Percentiles rank a stretch among this genome's conserved stretches.
Evolutionary conservation across 148 eudicot species (phyloP).

Genomic region (Rhododendron simsii): DNA sequence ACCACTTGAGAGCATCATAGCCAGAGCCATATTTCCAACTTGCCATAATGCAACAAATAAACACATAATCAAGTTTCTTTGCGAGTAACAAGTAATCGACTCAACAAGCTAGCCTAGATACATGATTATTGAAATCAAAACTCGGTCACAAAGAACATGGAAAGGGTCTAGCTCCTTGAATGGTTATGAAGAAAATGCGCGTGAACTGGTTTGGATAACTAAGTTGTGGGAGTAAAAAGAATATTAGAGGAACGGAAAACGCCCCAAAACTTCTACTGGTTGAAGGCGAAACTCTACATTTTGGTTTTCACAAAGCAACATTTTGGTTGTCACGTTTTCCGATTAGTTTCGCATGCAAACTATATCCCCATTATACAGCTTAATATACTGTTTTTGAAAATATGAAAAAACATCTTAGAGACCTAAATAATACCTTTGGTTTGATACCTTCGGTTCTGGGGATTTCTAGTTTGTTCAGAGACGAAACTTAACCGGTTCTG

Average conservation of each 20-base stretch:
- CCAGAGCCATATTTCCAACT: conserved; percentile 35
- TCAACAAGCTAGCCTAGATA: neutral
- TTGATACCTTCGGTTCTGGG: too few relatives aligned
- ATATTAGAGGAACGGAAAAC: neutral
- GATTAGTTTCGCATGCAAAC: too few relatives aligned
- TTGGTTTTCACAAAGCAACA: too few relatives aligned
- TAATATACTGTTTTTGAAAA: too few relatives aligned
- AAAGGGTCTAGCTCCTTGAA: too few relatives aligned
- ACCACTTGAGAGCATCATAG: too few relatives aligned
- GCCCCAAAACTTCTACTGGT: neutral
- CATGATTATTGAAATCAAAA: too few relatives aligned
- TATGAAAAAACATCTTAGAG: too few relatives aligned
- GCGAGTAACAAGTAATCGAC: neutral
- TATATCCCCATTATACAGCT: too few relatives aligned
- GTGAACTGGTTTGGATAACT: neutral
- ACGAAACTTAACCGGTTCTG: neutral
- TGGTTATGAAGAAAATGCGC: neutral
- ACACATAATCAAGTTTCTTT: neutral
- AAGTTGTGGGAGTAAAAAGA: neutral
- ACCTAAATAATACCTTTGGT: too few relatives aligned
- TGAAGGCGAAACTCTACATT: too few relatives aligned
- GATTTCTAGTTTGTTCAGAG: neutral
- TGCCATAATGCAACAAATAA: conserved; percentile 2
- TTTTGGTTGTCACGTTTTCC: too few relatives aligned
- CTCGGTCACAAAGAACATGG: neutral